Evolutionary conservation across 2,329 filamentous ascomycete genomes (phyloP), one percentile per base, ranked within the genome.

Genomic region (Aspergillus fumigatiaffinis): DNA sequence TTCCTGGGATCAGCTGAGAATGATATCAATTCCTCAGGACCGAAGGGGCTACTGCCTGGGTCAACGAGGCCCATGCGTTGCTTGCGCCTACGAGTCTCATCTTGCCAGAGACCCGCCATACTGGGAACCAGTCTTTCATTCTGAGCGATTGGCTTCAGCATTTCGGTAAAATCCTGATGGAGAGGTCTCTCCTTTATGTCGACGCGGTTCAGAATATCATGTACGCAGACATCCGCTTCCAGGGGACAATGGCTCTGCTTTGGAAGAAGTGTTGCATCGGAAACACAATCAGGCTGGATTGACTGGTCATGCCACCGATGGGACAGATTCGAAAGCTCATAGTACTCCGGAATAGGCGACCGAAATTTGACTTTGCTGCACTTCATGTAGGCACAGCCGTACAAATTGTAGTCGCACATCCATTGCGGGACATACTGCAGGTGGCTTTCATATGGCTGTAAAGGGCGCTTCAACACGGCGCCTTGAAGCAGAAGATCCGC

Each of bases 381-480:
- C 57, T 93, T 84, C 62, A 97, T 86, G 67, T 93, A 95, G 55
- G 86, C 88, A 70, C 94, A 99, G 6, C 95, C 95, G 72, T 96
- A 97, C 63, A 99, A 79, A 70, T 97, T 99, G 79, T 95, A 99
- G 73, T 99, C 95, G 62, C 88, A 89, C 94, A 99, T 97, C 84
- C 95, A 99, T 75, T 99, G 95, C 9, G 94, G 81, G 8, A 97
- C 77, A 71, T 92, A 97, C 69, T 96, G 91, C 60, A 97, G 74
- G 71, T 99, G 95, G 20, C 90, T 92, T 75, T 99, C 94, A 69
- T 94, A 96, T 0, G 94, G 93, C 69, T 97, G 93, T 47, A 99
- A 88, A 25, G 84, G 82, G 58, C 84, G 84, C 70, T 90, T 90
- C 84, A 97, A 84, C 47, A 99, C 87, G 29, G 88, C 88, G 7